A percentile compares a stretch with the other conserved stretches of the same genome.
Conservation (phyloP, 129 eudicot species). For the carrot (Daucus carota) region DNA sequence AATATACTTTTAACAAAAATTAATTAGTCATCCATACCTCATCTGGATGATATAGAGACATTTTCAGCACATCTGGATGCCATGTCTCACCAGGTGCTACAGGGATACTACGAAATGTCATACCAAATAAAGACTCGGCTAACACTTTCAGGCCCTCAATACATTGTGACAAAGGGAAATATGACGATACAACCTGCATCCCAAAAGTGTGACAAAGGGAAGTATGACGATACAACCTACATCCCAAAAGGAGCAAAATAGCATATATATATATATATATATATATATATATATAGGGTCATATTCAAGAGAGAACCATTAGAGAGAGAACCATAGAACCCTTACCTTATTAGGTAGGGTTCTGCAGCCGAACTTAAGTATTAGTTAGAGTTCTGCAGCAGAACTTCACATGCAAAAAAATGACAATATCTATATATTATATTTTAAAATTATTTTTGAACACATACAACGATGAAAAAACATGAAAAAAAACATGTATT, state of each 20-base stretch:
- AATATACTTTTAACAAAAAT: not conserved
- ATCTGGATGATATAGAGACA: slow-evolving; percentile 78
- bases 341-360: too few species aligned
- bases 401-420: too few species aligned
- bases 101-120: slow-evolving; percentile 48
- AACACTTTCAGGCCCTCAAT: slow-evolving; percentile 78
- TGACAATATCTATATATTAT: too few species aligned
- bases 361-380: too few species aligned
- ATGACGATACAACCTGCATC: slow-evolving; percentile 69
- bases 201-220: slow-evolving; percentile 66
- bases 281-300: too few species aligned
- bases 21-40: slow-evolving; percentile 45
- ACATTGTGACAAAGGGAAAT: slow-evolving; percentile 74
- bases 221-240: slow-evolving; percentile 75
- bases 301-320: too few species aligned
- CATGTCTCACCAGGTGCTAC: slow-evolving; percentile 90
- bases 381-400: too few species aligned
- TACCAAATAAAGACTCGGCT: slow-evolving; percentile 72
- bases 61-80: slow-evolving; percentile 90
- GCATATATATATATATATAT: not conserved
- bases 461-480: too few species aligned
- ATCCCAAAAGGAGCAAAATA: not conserved
- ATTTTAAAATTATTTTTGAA: too few species aligned
- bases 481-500: too few species aligned
- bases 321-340: too few species aligned